These are phyloP conservation scores for Tripterygium wilfordii DNA, from an alignment of 177 flowering plant genomes.

Conservation along the genomic window DNA sequence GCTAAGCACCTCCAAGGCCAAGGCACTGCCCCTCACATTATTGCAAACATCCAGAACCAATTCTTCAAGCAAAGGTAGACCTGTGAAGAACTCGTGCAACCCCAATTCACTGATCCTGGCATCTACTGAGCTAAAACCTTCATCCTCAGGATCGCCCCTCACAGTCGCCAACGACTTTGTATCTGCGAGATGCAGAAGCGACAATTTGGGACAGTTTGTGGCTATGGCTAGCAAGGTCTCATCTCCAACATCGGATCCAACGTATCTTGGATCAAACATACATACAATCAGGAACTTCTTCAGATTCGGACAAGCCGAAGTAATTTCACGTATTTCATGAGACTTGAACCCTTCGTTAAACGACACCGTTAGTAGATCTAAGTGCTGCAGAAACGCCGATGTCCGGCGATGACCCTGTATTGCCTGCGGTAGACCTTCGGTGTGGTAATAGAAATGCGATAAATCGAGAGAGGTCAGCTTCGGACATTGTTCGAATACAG, in stretches of 20 bases:
- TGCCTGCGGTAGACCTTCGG: conserved; percentile 71
- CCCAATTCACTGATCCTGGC: conserved; percentile 39
- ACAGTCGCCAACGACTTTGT: conserved; percentile 30
- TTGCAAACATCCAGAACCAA: conserved; percentile 64
- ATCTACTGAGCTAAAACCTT: conserved; percentile 45
- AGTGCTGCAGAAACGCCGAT: conserved; percentile 15
- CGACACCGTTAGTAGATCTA: conserved; percentile 53
- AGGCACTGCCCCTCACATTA: conserved; percentile 62
- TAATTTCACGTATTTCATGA: conserved; percentile 46
- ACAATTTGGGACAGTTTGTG: conserved; percentile 43
- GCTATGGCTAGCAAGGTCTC: conserved; percentile 50
- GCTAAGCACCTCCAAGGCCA: conserved; percentile 51
- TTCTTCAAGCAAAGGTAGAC: conserved; percentile 57
- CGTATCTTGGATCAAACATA: conserved; percentile 70
- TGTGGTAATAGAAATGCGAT: conserved; percentile 78
- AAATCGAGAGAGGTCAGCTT: conserved; percentile 47
- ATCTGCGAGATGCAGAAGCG: conserved; percentile 61
- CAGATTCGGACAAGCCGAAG: conserved; percentile 55
- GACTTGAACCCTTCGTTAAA: conserved; percentile 69
- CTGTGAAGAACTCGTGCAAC: conserved; percentile 45
- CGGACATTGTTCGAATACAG: conserved; percentile 34
- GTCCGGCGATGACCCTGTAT: conserved; percentile 28
- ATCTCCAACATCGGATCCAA: conserved; percentile 76
- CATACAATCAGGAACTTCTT: conserved; percentile 45
- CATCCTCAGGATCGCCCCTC: conserved; percentile 37